Conservation (phyloP, 2,329 filamentous ascomycete genomes). For the Didymella pinodella region DNA sequence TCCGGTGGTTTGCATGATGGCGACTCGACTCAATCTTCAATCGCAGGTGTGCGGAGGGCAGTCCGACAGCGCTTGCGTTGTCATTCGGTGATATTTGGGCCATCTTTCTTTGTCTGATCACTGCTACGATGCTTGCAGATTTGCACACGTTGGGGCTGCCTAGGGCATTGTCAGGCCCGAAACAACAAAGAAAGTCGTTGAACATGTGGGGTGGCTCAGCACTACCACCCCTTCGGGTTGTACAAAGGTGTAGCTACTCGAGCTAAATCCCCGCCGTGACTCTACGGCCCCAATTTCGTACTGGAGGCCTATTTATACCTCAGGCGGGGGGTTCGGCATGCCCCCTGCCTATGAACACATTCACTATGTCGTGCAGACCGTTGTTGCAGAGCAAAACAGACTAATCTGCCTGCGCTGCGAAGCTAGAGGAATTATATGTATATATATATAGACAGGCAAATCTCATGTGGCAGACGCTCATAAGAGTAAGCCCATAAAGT, state of each 20-base stretch:
- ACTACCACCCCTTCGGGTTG: constrained; percentile 8
- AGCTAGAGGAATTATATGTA: too few species aligned
- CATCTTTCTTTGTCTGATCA: constrained; percentile 18
- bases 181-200: constrained; percentile 16
- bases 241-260: constrained; percentile 5
- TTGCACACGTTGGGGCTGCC: constrained; percentile 6
- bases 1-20: constrained; percentile 20
- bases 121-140: constrained; percentile 12
- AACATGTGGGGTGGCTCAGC: constrained; percentile 13
- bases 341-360: constrained; percentile 2
- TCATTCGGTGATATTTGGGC: constrained; percentile 8
- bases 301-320: constrained; percentile 4
- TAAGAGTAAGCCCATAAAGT: too few species aligned
- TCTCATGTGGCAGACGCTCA: too few species aligned
- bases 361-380: neutral
- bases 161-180: constrained; percentile 15
- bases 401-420: too few species aligned
- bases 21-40: constrained; percentile 3
- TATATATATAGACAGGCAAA: too few species aligned
- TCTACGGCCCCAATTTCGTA: neutral
- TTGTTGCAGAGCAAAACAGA: too few species aligned
- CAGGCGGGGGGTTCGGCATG: neutral
- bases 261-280: neutral
- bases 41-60: constrained; percentile 11
- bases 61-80: constrained; percentile 15